A percentile compares a stretch with the other conserved stretches of the same genome.
Evolutionary conservation across 352 stramenopile species (phyloP).

Genomic region (Pythium apleroticum): DNA sequence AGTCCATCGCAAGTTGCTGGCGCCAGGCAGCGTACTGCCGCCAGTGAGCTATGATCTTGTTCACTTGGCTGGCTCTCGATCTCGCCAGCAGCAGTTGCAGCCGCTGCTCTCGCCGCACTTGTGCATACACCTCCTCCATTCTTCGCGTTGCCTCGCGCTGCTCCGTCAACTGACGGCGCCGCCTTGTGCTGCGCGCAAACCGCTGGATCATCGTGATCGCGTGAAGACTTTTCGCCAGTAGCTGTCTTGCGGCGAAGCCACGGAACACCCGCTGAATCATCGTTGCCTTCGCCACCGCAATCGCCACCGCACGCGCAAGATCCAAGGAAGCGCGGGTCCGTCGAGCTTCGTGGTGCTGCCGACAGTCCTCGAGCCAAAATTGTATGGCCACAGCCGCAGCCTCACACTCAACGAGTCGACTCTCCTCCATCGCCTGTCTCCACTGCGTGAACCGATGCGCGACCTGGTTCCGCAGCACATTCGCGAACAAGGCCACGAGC

Average conservation of each 20-base stretch:
- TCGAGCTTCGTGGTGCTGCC: constrained; percentile 5
- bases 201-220: constrained; percentile 33
- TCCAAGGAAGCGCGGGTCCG: constrained; percentile 11
- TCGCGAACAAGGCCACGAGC: constrained; percentile 7
- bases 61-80: constrained; percentile 14
- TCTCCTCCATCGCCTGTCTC: background rate
- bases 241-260: background rate
- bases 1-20: constrained; percentile 21
- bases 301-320: constrained; percentile 25
- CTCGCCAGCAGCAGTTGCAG: constrained; percentile 3
- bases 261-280: constrained; percentile 43
- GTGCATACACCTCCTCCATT: constrained; percentile 28
- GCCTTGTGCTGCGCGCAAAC: constrained; percentile 18
- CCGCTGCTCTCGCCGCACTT: constrained; percentile 12
- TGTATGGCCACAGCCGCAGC: constrained; percentile 17
- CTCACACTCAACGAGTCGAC: constrained; percentile 9
- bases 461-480: constrained; percentile 1
- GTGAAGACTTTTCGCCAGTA: constrained; percentile 8
- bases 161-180: background rate
- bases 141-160: background rate
- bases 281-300: constrained; percentile 18
- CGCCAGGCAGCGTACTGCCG: constrained; percentile 33
- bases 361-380: constrained; percentile 6
- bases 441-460: constrained; percentile 16
- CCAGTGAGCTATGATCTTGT: constrained; percentile 38